Conservation (phyloP, 1,284 basidiomycete genomes). For the Ceratobasidium sp. region DNA sequence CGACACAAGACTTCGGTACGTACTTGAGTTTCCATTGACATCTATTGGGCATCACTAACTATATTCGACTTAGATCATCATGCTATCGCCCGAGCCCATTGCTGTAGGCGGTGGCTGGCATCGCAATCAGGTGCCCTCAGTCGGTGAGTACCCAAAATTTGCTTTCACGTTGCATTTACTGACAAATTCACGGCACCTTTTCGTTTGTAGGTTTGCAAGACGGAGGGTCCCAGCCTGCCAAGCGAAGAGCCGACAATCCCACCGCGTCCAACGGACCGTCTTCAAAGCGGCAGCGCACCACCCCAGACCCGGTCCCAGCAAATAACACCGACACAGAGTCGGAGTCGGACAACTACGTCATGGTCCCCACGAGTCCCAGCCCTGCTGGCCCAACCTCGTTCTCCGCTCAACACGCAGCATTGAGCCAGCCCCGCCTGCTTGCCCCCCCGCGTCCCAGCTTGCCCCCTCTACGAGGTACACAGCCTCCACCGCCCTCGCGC, state of each 20-base stretch:
- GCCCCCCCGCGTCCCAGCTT: neutral
- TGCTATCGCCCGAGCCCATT: neutral
- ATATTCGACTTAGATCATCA: neutral
- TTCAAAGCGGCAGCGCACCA: neutral
- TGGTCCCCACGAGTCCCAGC: neutral
- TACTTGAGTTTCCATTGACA: neutral
- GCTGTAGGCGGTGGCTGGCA: slow-evolving; percentile 21
- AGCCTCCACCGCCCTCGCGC: neutral
- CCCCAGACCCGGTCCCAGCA: neutral
- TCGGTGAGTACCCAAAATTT: neutral
- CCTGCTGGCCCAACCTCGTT: neutral
- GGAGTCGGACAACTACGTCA: neutral
- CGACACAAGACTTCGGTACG: neutral
- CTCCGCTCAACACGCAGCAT: neutral
- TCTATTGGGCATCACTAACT: neutral
- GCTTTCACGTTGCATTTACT: neutral
- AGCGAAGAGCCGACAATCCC: neutral
- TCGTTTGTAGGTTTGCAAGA: neutral
- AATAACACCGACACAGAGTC: slow-evolving; percentile 4
- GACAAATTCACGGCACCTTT: neutral
- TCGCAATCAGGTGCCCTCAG: neutral
- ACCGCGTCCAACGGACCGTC: neutral
- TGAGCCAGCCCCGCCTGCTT: neutral
- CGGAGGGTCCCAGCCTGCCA: neutral
- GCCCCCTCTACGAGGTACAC: neutral